Base-by-base conservation (phyloP, 2,329 filamentous ascomycete species). In the Cercospora beticola region DNA sequence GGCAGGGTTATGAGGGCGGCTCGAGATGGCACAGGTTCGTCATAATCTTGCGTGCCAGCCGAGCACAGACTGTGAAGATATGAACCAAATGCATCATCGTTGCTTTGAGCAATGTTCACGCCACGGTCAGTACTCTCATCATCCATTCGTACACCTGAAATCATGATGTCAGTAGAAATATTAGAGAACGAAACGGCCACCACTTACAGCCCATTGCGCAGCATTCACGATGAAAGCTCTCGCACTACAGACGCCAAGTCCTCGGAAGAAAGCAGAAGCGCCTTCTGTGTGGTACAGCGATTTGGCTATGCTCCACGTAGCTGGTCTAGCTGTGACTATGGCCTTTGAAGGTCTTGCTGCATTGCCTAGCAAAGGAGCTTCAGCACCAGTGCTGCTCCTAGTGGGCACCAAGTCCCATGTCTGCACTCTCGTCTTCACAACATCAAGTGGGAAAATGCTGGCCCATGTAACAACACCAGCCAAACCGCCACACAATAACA, bases 221-320 rank as follows among this genome's bases (percentile, higher is more conserved):
- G 94, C 94, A 82, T 97, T 97, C 46, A 97, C 94, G 63, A 97
- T 83, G 78, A 98, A 97, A 0, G 94, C 94, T 73, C 94, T 85
- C 8, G 91, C 81, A 79, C 92, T 96, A 79, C 94, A 98, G 33
- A 97, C 85, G 0, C 89, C 88, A 52, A 98, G 79, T 1, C 92
- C 92, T 79, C 92, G 86, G 81, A 94, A 95, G 83, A 96, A 96
- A 28, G 92, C 91, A 60, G 86, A 83, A 46, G 89, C 80, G 36
- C 90, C 90, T 81, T 95, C 92, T 5, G 85, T 88, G 68, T 84
- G 83, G 76, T 94, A 97, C 0, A 89, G 87, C 49, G 87, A 82
- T 71, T 81, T 87, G 0, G 91, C 87, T 52, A 94, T 84, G 54
- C 88, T 85, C 28, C 91, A 77, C 0, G 92, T 87, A 2, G 88